Conservation (phyloP, 805 yeast genomes). For the Kazachstania martiniae region DNA sequence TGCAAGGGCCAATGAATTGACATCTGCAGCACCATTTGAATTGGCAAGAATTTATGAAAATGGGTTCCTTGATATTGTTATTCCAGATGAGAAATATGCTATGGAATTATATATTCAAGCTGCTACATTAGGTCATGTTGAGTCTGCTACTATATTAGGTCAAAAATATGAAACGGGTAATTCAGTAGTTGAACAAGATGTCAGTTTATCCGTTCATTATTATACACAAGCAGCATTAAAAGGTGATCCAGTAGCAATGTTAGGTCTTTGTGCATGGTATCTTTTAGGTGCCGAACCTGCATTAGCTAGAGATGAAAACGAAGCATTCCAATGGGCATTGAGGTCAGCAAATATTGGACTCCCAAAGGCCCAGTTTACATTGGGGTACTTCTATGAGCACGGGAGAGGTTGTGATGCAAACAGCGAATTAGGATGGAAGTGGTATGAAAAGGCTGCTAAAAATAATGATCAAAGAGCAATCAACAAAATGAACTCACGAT, state of each 20-base stretch:
- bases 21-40: slow-evolving; percentile 91
- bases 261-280: slow-evolving; percentile 95
- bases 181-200: slow-evolving; percentile 58
- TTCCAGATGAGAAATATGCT: slow-evolving; percentile 76
- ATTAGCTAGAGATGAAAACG: slow-evolving; percentile 64
- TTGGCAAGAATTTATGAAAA: slow-evolving; percentile 71
- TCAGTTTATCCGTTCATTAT: slow-evolving; percentile 80
- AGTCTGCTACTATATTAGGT: slow-evolving; percentile 73
- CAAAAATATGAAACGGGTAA: slow-evolving; percentile 71
- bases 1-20: slow-evolving; percentile 70
- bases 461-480: slow-evolving; percentile 44
- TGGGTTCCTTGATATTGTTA: slow-evolving; percentile 80
- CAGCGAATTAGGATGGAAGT: slow-evolving; percentile 45
- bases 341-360: slow-evolving; percentile 69
- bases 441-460: slow-evolving; percentile 70
- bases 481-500: slow-evolving; percentile 21
- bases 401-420: slow-evolving; percentile 77
- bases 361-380: slow-evolving; percentile 75
- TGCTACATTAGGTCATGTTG: slow-evolving; percentile 76
- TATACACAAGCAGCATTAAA: slow-evolving; percentile 83
- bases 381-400: slow-evolving; percentile 73
- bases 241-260: slow-evolving; percentile 84
- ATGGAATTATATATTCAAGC: slow-evolving; percentile 78
- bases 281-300: slow-evolving; percentile 83
- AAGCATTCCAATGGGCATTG: slow-evolving; percentile 91